Evolutionary conservation across 768 basidiomycete species (phyloP).

Genomic region (Boletus eberwhitei): DNA sequence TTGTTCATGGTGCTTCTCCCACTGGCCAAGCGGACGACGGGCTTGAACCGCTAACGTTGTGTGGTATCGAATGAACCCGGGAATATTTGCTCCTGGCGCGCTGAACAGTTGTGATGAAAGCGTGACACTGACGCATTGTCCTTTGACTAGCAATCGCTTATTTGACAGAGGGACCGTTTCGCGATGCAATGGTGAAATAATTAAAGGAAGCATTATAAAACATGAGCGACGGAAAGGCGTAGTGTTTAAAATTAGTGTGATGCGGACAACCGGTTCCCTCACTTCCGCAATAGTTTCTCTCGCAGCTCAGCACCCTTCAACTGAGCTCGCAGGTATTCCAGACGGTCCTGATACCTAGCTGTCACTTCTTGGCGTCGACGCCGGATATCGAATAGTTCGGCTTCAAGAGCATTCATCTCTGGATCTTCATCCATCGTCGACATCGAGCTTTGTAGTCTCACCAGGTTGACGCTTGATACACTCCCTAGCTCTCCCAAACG

Average conservation of each 20-base stretch:
- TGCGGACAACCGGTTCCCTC: slow-evolving; percentile 13
- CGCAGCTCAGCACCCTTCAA: slow-evolving; percentile 81
- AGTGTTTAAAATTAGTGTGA: background rate
- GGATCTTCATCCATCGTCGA: slow-evolving; percentile 33
- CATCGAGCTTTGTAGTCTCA: slow-evolving; percentile 35
- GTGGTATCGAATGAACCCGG: background rate
- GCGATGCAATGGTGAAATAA: background rate
- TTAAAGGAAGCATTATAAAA: slow-evolving; percentile 17
- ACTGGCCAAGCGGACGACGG: background rate
- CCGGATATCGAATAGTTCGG: slow-evolving; percentile 68
- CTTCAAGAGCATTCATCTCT: slow-evolving; percentile 40
- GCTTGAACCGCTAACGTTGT: background rate
- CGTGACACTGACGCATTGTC: background rate
- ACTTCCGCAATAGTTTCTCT: slow-evolving; percentile 73
- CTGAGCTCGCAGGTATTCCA: slow-evolving; percentile 80
- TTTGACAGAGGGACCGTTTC: background rate
- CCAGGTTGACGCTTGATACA: slow-evolving; percentile 48
- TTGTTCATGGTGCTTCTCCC: slow-evolving; percentile 7
- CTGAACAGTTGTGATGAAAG: background rate
- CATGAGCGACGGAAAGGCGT: slow-evolving; percentile 9
- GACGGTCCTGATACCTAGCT: slow-evolving; percentile 65
- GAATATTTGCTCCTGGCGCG: background rate
- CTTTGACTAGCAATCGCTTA: background rate
- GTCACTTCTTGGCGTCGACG: slow-evolving; percentile 67
- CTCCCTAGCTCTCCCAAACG: slow-evolving; percentile 36